phyloP scores from a whole-genome alignment of 345 rosid genomes.

The Crucihimalaya himalaica region DNA sequence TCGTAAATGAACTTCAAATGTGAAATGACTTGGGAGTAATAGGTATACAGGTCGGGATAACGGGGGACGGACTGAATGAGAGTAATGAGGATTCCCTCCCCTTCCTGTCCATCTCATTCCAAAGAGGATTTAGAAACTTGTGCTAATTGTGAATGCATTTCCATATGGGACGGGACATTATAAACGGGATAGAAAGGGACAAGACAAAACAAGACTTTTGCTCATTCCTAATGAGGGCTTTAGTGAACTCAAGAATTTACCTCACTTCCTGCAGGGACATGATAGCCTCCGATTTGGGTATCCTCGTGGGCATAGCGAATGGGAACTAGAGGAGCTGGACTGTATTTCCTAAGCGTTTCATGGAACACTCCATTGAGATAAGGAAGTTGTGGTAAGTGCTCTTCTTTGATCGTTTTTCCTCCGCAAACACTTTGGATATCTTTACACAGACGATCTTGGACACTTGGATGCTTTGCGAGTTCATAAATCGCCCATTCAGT shows the following conservation, averaged over 20 bases:
- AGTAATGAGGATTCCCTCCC: not conserved
- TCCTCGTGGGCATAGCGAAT: slow-evolving; percentile 75
- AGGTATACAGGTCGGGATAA: not conserved
- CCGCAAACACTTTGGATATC: slow-evolving; percentile 59
- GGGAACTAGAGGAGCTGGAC: slow-evolving; percentile 74
- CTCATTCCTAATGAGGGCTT: not conserved
- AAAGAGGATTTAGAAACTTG: not conserved
- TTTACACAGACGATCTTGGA: slow-evolving; percentile 59
- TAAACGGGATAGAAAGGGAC: not conserved
- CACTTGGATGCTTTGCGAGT: slow-evolving; percentile 64
- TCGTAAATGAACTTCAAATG: not conserved
- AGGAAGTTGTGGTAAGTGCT: slow-evolving; percentile 54
- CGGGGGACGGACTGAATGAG: not conserved
- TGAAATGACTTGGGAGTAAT: not conserved
- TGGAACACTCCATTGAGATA: slow-evolving; percentile 72
- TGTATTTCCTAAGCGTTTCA: slow-evolving; percentile 80
- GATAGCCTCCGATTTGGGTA: slow-evolving; percentile 71
- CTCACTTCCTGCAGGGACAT: slow-evolving; percentile 75
- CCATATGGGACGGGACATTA: too few species aligned
- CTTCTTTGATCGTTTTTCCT: slow-evolving; percentile 62
- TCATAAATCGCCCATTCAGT: slow-evolving; percentile 93
- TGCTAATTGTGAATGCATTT: not conserved
- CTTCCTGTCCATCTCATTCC: not conserved
- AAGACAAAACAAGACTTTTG: not conserved
- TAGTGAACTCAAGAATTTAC: slow-evolving; percentile 33